Conservation (phyloP, 2,329 filamentous ascomycete genomes). For the Mariannaea sp. region DNA sequence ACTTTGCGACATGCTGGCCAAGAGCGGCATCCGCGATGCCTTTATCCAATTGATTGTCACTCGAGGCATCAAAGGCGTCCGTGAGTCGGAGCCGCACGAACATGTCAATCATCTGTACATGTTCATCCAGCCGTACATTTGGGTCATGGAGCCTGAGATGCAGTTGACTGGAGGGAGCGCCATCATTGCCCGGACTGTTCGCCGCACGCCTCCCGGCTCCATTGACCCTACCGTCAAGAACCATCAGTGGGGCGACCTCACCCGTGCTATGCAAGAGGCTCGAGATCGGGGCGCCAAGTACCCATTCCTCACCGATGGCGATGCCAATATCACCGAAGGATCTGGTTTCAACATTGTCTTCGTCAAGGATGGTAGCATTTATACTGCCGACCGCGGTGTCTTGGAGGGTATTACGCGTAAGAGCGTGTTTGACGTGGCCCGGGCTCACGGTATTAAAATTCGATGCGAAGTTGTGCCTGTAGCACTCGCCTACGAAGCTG, state of each 20-base stretch:
- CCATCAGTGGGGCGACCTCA: slow-evolving; percentile 56
- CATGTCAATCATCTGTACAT: slow-evolving; percentile 53
- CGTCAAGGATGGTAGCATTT: slow-evolving; percentile 50
- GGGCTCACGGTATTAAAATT: slow-evolving; percentile 40
- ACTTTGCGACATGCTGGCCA: slow-evolving; percentile 50
- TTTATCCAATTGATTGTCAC: slow-evolving; percentile 58
- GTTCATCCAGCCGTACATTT: slow-evolving; percentile 54
- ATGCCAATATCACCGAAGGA: slow-evolving; percentile 55
- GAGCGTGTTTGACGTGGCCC: slow-evolving; percentile 52
- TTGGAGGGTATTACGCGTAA: slow-evolving; percentile 54
- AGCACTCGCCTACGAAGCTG: slow-evolving; percentile 46
- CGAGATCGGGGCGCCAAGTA: slow-evolving; percentile 51
- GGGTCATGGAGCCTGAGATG: slow-evolving; percentile 53
- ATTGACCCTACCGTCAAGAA: slow-evolving; percentile 60
- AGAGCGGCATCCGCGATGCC: slow-evolving; percentile 53
- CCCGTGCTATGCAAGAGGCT: slow-evolving; percentile 52
- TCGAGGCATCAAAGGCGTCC: slow-evolving; percentile 50
- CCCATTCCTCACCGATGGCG: slow-evolving; percentile 56
- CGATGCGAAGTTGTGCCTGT: slow-evolving; percentile 49
- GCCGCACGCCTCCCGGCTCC: slow-evolving; percentile 49
- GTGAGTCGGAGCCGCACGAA: slow-evolving; percentile 43
- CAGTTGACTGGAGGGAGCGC: slow-evolving; percentile 50
- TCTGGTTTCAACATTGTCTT: slow-evolving; percentile 55
- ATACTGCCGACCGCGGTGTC: slow-evolving; percentile 53
- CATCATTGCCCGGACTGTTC: slow-evolving; percentile 52